Conservation (phyloP, 139 green algal genomes). For the Spirogloea muscicola region DNA sequence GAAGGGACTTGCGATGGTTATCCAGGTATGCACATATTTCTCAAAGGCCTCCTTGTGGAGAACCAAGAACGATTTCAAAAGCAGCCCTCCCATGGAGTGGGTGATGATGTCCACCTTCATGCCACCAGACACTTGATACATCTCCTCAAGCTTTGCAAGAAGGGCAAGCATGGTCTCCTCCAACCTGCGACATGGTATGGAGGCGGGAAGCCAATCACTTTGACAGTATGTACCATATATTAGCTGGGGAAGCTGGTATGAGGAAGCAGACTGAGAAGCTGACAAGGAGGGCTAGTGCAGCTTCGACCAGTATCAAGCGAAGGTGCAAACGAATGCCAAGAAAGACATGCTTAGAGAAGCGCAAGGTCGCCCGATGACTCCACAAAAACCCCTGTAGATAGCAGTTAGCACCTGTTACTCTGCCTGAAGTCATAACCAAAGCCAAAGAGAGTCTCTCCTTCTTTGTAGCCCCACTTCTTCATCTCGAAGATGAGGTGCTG, state of each 20-base stretch:
- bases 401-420: slow-evolving; percentile 51
- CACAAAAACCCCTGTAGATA: too few relatives aligned
- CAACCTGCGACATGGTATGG: slow-evolving; percentile 13
- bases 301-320: too few relatives aligned
- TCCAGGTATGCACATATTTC: slow-evolving; percentile 49
- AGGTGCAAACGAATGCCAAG: too few relatives aligned
- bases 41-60: slow-evolving; percentile 19
- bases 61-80: slow-evolving; percentile 52
- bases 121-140: slow-evolving; percentile 19
- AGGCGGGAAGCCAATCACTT: not conserved
- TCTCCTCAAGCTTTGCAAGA: slow-evolving; percentile 24
- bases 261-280: too few relatives aligned
- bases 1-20: slow-evolving; percentile 53
- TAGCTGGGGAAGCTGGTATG: too few relatives aligned
- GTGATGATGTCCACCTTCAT: slow-evolving; percentile 51
- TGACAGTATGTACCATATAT: too few relatives aligned
- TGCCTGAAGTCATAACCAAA: slow-evolving; percentile 60
- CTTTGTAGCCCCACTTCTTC: slow-evolving; percentile 44
- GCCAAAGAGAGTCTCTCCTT: slow-evolving; percentile 53
- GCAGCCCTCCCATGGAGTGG: slow-evolving; percentile 57
- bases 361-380: too few relatives aligned
- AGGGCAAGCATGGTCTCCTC: slow-evolving; percentile 35
- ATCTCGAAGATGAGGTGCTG: slow-evolving; percentile 50
- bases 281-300: too few relatives aligned
- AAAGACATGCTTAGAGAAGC: too few relatives aligned